phyloP scores from a whole-genome alignment of 768 basidiomycete genomes.

The Nidularia pulvinata region DNA sequence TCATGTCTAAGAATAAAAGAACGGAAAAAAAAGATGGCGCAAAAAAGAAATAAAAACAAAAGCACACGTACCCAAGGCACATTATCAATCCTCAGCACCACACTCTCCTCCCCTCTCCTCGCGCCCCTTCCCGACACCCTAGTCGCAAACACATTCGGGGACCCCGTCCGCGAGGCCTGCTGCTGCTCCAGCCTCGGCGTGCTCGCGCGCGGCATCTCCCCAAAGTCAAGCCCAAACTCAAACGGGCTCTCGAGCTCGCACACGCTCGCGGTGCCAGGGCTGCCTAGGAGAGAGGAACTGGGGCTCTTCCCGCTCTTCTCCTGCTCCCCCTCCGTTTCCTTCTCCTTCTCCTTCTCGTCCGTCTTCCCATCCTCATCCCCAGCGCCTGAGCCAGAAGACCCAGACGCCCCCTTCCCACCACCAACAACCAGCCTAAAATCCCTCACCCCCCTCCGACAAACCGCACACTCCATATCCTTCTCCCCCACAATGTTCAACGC shows the following conservation, averaged over 20 bases:
- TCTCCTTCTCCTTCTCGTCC: conserved; percentile 1
- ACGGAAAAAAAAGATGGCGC: no score
- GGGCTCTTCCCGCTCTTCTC: conserved; percentile 29
- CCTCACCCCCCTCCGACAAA: conserved; percentile 68
- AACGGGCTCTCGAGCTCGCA: conserved; percentile 35
- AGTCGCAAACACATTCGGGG: neutral
- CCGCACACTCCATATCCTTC: conserved; percentile 85
- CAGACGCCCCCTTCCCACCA: neutral
- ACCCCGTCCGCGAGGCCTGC: neutral
- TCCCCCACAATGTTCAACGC: conserved; percentile 90
- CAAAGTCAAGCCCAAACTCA: conserved; percentile 37
- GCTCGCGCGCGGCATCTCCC: conserved; percentile 33
- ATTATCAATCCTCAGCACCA: conserved; percentile 84
- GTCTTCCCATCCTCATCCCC: conserved; percentile 1
- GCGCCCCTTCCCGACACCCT: conserved; percentile 4
- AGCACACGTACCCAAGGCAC: conserved; percentile 76
- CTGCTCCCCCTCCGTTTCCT: neutral
- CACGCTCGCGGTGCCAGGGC: conserved; percentile 9
- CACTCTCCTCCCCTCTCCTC: conserved; percentile 30
- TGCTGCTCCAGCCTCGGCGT: conserved; percentile 37
- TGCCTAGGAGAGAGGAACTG: conserved; percentile 29
- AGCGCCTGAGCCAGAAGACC: neutral
- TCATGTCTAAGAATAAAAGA: no score
- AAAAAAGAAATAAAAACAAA: neutral
- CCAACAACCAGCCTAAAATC: conserved; percentile 59